Percentiles rank a stretch among this genome's conserved stretches.
phyloP scores from a whole-genome alignment of 345 rosid genomes.

The Laguncularia racemosa region DNA sequence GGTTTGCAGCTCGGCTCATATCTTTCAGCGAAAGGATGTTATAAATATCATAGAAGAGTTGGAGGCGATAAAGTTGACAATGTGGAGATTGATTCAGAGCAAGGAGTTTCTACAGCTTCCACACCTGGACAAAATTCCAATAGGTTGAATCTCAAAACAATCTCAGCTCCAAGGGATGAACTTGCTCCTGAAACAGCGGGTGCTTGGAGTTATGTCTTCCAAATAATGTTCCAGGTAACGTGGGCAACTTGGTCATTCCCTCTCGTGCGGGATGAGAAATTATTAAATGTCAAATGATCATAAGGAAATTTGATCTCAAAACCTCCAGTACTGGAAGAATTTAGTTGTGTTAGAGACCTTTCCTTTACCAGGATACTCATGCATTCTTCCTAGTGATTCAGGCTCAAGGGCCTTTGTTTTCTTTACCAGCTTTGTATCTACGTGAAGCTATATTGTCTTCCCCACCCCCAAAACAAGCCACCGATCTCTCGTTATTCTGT shows the following conservation, averaged over 20 bases:
- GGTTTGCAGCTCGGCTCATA: slow-evolving; percentile 59
- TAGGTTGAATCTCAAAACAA: slow-evolving; percentile 22
- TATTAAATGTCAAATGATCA: not conserved
- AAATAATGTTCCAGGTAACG: slow-evolving; percentile 78
- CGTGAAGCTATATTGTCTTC: no score
- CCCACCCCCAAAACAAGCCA: no score
- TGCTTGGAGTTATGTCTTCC: slow-evolving; percentile 56
- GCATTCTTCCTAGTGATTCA: no score
- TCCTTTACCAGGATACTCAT: no score
- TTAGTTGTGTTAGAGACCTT: no score
- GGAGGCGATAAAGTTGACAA: slow-evolving; percentile 58
- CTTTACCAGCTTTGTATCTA: no score
- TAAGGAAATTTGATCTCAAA: not conserved
- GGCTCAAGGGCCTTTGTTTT: no score
- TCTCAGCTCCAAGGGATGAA: slow-evolving; percentile 14
- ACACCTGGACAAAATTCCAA: slow-evolving; percentile 13
- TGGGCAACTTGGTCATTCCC: no score
- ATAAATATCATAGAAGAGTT: slow-evolving; percentile 46
- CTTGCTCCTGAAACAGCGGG: slow-evolving; percentile 45
- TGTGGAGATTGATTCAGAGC: slow-evolving; percentile 71
- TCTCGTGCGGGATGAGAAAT: not conserved
- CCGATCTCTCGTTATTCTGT: no score
- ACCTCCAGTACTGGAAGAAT: no score
- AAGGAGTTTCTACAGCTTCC: slow-evolving; percentile 23
- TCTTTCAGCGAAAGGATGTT: slow-evolving; percentile 74